Conservation (phyloP, 805 yeast species). For the Maudiozyma barnettii region DNA sequence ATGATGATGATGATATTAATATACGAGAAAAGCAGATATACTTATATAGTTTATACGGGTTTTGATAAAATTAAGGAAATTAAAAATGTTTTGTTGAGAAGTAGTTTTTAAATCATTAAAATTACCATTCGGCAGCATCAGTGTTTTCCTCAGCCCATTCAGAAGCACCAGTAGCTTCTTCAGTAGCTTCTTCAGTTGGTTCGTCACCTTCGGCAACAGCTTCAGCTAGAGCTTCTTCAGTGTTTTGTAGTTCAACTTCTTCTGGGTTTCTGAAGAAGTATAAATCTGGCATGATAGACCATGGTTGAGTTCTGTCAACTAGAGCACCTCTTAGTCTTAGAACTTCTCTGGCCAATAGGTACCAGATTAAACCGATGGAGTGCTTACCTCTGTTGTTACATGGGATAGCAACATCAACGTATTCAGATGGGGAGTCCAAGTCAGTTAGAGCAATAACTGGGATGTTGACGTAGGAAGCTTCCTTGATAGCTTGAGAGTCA, state of each 20-base stretch:
- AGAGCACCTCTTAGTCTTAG: conserved; percentile 97
- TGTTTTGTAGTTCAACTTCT: conserved; percentile 78
- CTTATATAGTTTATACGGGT: conserved; percentile 3
- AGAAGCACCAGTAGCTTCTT: conserved; percentile 54
- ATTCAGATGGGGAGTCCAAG: conserved; percentile 98
- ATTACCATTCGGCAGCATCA: conserved; percentile 28
- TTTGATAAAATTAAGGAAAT: conserved; percentile 3
- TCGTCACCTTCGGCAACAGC: conserved; percentile 50
- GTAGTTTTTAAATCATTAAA: conserved; percentile 1
- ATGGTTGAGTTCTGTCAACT: conserved; percentile 91
- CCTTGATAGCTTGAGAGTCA: conserved; percentile 99
- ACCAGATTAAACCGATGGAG: conserved; percentile 99
- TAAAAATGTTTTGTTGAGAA: background rate
- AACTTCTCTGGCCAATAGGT: conserved; percentile 98
- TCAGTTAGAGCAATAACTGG: conserved; percentile 99
- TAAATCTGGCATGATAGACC: conserved; percentile 99
- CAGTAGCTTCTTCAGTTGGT: conserved; percentile 72
- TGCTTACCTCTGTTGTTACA: conserved; percentile 99
- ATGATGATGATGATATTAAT: conserved; percentile 6
- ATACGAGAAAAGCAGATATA: conserved; percentile 3
- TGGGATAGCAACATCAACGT: conserved; percentile 99
- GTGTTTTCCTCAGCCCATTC: conserved; percentile 48
- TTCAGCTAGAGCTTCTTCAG: conserved; percentile 64
- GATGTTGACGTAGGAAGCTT: conserved; percentile 98
- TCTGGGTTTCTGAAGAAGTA: conserved; percentile 99